Conservation (phyloP, 371 early-diverging fungal species). For the Quaeritorhiza haematococci region DNA sequence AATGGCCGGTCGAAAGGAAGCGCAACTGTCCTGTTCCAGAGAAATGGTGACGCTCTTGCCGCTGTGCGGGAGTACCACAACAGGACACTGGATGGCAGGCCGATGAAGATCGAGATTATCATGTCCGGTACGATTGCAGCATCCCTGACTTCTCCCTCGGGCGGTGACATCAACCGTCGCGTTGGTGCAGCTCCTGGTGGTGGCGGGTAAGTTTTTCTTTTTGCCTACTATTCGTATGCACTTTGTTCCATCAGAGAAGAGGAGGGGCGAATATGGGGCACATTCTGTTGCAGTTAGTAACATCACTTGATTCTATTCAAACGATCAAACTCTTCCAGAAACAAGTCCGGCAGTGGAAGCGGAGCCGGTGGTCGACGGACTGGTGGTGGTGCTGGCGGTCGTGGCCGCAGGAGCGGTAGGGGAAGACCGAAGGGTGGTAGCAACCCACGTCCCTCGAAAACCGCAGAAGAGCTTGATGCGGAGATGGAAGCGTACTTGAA, state of each 20-base stretch:
- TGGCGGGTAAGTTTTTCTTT: too few relatives aligned
- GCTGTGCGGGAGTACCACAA: slow-evolving; percentile 65
- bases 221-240: too few relatives aligned
- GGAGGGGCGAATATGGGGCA: too few relatives aligned
- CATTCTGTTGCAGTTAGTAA: neutral
- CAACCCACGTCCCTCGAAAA: slow-evolving; percentile 33
- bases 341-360: slow-evolving; percentile 12
- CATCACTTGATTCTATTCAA: neutral
- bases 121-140: slow-evolving; percentile 26
- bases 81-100: slow-evolving; percentile 62
- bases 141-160: too few relatives aligned
- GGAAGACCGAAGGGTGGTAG: slow-evolving; percentile 11
- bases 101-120: slow-evolving; percentile 72
- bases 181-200: too few relatives aligned
- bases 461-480: slow-evolving; percentile 63
- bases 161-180: slow-evolving; percentile 20
- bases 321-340: neutral
- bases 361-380: slow-evolving; percentile 6
- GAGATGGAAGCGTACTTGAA: slow-evolving; percentile 72
- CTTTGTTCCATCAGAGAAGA: too few relatives aligned
- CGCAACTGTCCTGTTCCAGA: slow-evolving; percentile 60
- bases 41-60: slow-evolving; percentile 47
- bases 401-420: slow-evolving; percentile 18
- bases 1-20: slow-evolving; percentile 67
- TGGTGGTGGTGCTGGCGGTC: slow-evolving; percentile 16